A percentile compares a stretch with the other conserved stretches of the same genome.
Evolutionary conservation across 305 asterid species (phyloP).

Genomic region (Fraxinus ornus): DNA sequence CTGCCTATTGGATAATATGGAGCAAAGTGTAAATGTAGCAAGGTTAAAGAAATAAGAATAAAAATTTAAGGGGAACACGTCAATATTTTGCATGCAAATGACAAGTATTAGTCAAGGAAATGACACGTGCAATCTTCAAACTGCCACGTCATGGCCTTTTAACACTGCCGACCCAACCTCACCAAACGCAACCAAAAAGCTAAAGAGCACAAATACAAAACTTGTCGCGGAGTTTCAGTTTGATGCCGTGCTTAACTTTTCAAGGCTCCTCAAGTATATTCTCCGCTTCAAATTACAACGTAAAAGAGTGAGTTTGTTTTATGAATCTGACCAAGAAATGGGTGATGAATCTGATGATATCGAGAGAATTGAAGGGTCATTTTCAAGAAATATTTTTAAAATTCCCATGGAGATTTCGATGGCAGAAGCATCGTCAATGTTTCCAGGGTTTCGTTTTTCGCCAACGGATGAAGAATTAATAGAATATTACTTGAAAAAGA

Average conservation of each 20-base stretch:
- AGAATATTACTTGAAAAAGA: constrained; percentile 62
- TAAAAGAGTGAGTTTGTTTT: background rate
- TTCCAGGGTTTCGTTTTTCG: constrained; percentile 81
- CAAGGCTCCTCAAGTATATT: background rate
- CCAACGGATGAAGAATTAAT: constrained; percentile 87
- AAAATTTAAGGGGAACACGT: background rate
- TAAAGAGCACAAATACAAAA: background rate
- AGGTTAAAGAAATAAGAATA: background rate
- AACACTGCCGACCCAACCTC: background rate
- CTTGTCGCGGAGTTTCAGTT: background rate
- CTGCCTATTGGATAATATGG: no score
- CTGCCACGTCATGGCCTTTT: background rate
- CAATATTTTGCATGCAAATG: constrained; percentile 26
- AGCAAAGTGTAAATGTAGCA: no score
- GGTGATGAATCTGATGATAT: background rate
- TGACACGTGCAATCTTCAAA: constrained; percentile 23
- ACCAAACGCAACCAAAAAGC: background rate
- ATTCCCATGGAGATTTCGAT: constrained; percentile 51
- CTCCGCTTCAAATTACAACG: background rate
- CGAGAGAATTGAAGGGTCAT: constrained; percentile 1
- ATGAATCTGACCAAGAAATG: constrained; percentile 10
- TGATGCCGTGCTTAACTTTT: background rate
- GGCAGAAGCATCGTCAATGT: constrained; percentile 60
- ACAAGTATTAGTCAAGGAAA: constrained; percentile 11
- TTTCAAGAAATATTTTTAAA: background rate